phyloP scores from a whole-genome alignment of 257 asterid species.

The Schizonepeta tenuifolia region DNA sequence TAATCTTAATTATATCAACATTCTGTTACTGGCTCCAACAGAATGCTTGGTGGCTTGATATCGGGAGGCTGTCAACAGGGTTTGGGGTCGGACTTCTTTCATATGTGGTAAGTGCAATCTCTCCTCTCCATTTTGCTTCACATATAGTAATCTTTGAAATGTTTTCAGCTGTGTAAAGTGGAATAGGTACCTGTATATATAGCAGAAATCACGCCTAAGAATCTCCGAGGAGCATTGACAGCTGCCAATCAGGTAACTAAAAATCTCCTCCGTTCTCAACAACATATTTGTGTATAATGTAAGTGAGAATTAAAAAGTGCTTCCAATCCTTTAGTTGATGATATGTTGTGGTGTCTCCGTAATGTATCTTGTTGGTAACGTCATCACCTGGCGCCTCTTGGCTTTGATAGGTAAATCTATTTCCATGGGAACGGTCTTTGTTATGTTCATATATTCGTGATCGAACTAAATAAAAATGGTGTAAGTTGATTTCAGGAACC shows the following conservation, averaged over 20 bases:
- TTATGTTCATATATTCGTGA: background rate
- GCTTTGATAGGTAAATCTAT: constrained; percentile 61
- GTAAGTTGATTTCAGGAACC: constrained; percentile 57
- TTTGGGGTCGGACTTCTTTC: constrained; percentile 82
- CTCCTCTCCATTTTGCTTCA: background rate
- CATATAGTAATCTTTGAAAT: constrained; percentile 3
- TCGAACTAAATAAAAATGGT: background rate
- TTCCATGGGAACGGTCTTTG: constrained; percentile 16
- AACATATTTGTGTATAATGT: background rate
- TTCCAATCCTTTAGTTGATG: constrained; percentile 67
- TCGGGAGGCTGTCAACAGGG: constrained; percentile 77
- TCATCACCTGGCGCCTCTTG: constrained; percentile 79
- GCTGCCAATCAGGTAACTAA: constrained; percentile 75
- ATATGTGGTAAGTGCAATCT: constrained; percentile 58
- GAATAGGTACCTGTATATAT: constrained; percentile 86
- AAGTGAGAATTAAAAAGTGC: constrained; percentile 36
- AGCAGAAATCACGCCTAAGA: constrained; percentile 91
- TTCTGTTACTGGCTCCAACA: constrained; percentile 38
- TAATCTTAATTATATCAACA: background rate
- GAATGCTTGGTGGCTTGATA: constrained; percentile 80
- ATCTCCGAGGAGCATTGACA: constrained; percentile 84
- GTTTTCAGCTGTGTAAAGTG: constrained; percentile 31
- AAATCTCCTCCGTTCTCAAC: background rate
- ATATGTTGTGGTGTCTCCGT: constrained; percentile 77
- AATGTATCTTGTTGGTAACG: constrained; percentile 74